Evolutionary conservation across 78 protist species (phyloP), one percentile per base, ranked within the genome.

Genomic region (Dictyostelium capitatum): DNA sequence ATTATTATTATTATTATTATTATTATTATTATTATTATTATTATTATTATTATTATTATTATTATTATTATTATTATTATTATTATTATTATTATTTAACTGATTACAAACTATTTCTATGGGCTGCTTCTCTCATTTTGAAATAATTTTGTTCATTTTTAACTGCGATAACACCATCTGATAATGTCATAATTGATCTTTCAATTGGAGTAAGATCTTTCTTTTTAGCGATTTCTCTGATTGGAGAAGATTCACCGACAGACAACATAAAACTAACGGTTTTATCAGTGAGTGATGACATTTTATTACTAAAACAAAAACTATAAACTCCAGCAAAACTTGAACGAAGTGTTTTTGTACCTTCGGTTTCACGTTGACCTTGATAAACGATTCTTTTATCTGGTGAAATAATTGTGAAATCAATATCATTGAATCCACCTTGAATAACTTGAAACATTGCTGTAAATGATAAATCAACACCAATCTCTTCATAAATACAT

Each of bases 381-480:
- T 41, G 32, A 62, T 89, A 95, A 8, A 84, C 54, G 1, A 83
- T 73, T 64, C 95, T 37, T 47, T 78, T 70, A 50, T 95, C 95
- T 53, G 94, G 89, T 79, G 96, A 62, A 28, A 72, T 48, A 46
- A 83, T 78, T 15, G 62, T 79, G 64, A 82, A 41, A 47, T 97
- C 98, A 59, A 97, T 96, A 96, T 97, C 98, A 41, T 96, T 95
- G 80, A 95, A 91, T 5, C 98, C 98, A 50, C 98, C 98, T 1
- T 64, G 84, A 43, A 94, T 79, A 4, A 97, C 98, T 77, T 90
- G 95, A 73, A 91, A 96, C 91, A 79, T 70, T 6, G 95, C 82
- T 32, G 80, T 74, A 74, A 87, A 64, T 74, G 94, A 83, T 14
- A 57, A 56, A 25, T 84, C 95, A 12, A 56, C 23, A 3, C 59